phyloP scores from a whole-genome alignment of 768 basidiomycete genomes.

The Boletus rubescentipes region DNA sequence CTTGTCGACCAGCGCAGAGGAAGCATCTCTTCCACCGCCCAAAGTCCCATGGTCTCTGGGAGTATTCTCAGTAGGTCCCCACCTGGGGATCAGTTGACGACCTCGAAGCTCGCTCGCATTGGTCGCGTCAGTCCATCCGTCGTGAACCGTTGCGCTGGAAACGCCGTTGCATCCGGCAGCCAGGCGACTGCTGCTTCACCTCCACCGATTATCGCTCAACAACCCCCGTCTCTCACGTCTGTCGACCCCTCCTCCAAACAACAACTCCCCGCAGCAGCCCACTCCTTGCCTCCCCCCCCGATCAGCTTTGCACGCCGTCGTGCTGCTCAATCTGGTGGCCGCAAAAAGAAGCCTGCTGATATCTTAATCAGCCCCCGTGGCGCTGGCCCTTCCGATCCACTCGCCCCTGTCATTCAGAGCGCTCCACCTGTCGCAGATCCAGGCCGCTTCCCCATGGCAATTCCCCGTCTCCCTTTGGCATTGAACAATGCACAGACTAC shows the following conservation, averaged over 20 bases:
- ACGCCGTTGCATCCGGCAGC: constrained; percentile 23
- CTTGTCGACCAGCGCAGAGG: constrained; percentile 69
- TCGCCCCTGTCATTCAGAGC: constrained; percentile 71
- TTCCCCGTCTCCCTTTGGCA: constrained; percentile 62
- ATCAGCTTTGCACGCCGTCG: constrained; percentile 79
- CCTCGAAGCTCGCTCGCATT: constrained; percentile 30
- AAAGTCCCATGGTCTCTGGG: constrained; percentile 18
- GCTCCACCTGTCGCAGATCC: constrained; percentile 60
- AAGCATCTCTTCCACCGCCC: constrained; percentile 41
- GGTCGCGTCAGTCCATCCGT: constrained; percentile 40
- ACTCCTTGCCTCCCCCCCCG: constrained; percentile 63
- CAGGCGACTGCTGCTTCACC: constrained; percentile 24
- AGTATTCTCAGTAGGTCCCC: constrained; percentile 28
- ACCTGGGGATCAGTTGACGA: constrained; percentile 24
- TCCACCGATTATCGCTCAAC: constrained; percentile 26
- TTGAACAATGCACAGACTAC: constrained; percentile 44
- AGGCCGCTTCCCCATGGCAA: constrained; percentile 57
- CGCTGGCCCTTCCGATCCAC: constrained; percentile 47
- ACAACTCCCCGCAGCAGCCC: constrained; percentile 17
- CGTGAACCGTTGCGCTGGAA: constrained; percentile 27
- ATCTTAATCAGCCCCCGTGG: constrained; percentile 75
- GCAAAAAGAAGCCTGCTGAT: constrained; percentile 74
- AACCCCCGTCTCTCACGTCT: constrained; percentile 12
- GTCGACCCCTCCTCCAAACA: constrained; percentile 25
- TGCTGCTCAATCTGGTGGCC: constrained; percentile 58